These are phyloP conservation scores for Tulasnella sp. DNA, from an alignment of 768 basidiomycete genomes.

Conservation along the genomic window DNA sequence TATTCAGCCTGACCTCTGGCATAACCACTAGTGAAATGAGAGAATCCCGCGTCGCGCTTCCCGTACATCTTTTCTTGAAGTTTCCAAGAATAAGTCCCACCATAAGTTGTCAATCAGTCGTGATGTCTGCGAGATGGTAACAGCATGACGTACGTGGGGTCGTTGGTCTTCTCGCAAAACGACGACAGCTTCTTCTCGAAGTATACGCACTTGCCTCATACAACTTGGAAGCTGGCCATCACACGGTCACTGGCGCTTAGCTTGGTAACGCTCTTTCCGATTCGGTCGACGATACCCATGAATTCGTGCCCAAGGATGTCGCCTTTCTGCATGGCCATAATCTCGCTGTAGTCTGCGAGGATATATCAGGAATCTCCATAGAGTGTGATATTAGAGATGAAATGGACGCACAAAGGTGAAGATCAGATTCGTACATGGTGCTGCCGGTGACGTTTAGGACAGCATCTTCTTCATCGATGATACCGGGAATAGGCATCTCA, in stretches of 20 bases:
- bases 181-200: conserved; percentile 65
- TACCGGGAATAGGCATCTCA: conserved; percentile 43
- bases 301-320: conserved; percentile 73
- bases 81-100: conserved; percentile 23
- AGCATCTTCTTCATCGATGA: conserved; percentile 66
- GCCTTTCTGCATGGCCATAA: conserved; percentile 55
- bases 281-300: conserved; percentile 57
- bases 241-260: conserved; percentile 57
- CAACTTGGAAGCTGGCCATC: conserved; percentile 70
- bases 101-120: background rate
- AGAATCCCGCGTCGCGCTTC: conserved; percentile 53
- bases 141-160: conserved; percentile 44
- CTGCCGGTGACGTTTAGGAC: conserved; percentile 66
- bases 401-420: conserved; percentile 25
- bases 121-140: no score
- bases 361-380: no score
- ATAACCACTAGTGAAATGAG: conserved; percentile 61
- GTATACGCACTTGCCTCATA: conserved; percentile 60
- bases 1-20: conserved; percentile 71
- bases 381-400: background rate
- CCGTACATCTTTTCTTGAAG: conserved; percentile 53
- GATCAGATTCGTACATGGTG: conserved; percentile 54
- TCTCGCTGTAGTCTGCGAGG: conserved; percentile 45
- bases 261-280: conserved; percentile 54
- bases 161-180: conserved; percentile 65